These are phyloP conservation scores for Vaccinium corymbosum DNA, from an alignment of 148 eudicot genomes.

Conservation along the genomic window DNA sequence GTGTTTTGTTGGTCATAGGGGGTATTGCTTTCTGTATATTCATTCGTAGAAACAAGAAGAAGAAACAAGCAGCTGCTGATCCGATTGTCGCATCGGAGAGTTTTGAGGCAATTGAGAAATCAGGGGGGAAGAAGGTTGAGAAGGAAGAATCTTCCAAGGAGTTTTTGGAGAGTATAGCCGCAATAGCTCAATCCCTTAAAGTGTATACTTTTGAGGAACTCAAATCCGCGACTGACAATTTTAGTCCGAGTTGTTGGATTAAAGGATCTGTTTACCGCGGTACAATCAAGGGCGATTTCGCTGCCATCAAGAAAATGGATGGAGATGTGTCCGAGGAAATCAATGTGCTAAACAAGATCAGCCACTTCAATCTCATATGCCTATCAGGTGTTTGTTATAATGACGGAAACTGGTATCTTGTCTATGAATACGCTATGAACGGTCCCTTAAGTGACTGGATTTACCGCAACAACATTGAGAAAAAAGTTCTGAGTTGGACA, in stretches of 20 bases:
- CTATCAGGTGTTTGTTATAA: conserved; percentile 71
- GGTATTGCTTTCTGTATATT: conserved; percentile 29
- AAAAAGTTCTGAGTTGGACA: conserved; percentile 60
- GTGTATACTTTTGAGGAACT: conserved; percentile 65
- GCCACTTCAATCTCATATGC: conserved; percentile 73
- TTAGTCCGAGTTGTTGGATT: conserved; percentile 51
- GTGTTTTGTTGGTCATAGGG: conserved; percentile 23
- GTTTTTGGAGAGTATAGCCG: conserved; percentile 62
- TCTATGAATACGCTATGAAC: conserved; percentile 73
- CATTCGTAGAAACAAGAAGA: conserved; percentile 29
- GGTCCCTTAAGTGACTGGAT: conserved; percentile 87
- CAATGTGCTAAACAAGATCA: conserved; percentile 60
- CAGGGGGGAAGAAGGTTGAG: conserved; percentile 40
- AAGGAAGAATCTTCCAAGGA: conserved; percentile 49
- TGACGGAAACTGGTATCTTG: conserved; percentile 79
- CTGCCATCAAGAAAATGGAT: conserved; percentile 72
- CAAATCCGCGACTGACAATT: conserved; percentile 63
- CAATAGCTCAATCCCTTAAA: conserved; percentile 64
- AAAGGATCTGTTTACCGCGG: conserved; percentile 85
- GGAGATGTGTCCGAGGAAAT: conserved; percentile 78
- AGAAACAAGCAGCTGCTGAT: conserved; percentile 17
- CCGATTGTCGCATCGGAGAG: conserved; percentile 38
- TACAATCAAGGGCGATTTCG: conserved; percentile 64
- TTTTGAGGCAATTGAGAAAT: conserved; percentile 62
- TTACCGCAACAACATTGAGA: conserved; percentile 25